phyloP scores from a whole-genome alignment of 176 grass and related monocot genomes.

The Oryza brachyantha region DNA sequence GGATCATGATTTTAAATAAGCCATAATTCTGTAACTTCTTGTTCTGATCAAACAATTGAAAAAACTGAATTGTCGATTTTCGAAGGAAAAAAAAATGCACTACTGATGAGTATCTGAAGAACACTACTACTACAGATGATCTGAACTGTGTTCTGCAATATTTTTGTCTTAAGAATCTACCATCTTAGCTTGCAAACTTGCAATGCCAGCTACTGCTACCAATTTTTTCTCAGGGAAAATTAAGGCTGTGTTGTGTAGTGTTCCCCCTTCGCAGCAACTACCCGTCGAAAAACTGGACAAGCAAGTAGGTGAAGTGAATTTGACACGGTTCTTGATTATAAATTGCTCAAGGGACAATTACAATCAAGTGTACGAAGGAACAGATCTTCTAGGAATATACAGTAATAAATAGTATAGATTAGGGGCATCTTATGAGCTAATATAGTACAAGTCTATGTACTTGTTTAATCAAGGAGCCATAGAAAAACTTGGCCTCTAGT shows the following conservation, averaged over 20 bases:
- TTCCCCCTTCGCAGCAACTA: constrained; percentile 5
- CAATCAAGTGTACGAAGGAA: constrained; percentile 27
- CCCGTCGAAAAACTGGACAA: constrained; percentile 26
- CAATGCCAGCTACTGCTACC: constrained; percentile 32
- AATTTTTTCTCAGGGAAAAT: background rate
- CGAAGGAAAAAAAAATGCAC: background rate
- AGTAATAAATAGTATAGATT: constrained; percentile 42
- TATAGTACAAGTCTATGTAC: constrained; percentile 39
- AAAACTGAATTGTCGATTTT: background rate
- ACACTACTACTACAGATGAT: background rate
- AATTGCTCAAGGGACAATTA: constrained; percentile 11
- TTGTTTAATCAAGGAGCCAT: constrained; percentile 48
- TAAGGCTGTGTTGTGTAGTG: background rate
- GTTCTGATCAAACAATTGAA: background rate
- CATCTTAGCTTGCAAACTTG: constrained; percentile 18
- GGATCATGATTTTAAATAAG: background rate
- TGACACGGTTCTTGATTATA: constrained; percentile 40
- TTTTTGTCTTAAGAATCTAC: background rate
- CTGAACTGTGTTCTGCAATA: background rate
- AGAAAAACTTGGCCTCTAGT: constrained; percentile 19
- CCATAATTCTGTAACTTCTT: background rate
- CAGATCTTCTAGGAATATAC: constrained; percentile 56
- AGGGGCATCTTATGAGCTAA: constrained; percentile 32
- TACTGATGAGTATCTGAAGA: background rate
- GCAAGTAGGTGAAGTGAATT: constrained; percentile 37